Conservation (phyloP, 805 yeast species). For the Schwanniomyces sp. region DNA sequence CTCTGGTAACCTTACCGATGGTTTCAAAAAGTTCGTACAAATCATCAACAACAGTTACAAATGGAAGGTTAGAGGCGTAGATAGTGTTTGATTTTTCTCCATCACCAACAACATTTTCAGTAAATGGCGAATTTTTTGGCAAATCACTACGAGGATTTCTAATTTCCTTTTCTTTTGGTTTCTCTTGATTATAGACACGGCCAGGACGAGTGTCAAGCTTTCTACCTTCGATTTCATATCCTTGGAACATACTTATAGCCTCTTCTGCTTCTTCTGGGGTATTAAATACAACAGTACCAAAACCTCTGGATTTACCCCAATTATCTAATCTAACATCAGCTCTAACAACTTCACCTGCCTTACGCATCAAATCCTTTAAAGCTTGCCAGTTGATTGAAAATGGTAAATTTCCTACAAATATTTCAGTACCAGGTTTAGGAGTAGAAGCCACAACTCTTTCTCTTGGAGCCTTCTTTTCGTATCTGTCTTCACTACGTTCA, state of each 20-base stretch:
- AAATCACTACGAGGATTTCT: slow-evolving; percentile 9
- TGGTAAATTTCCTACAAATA: slow-evolving; percentile 82
- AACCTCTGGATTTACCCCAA: slow-evolving; percentile 80
- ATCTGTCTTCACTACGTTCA: slow-evolving; percentile 18
- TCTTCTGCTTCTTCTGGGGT: slow-evolving; percentile 64
- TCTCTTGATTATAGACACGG: slow-evolving; percentile 8
- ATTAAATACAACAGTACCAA: slow-evolving; percentile 75
- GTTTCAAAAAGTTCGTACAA: slow-evolving; percentile 83
- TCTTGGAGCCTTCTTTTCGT: slow-evolving; percentile 14
- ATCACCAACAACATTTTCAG: slow-evolving; percentile 63
- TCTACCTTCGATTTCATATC: slow-evolving; percentile 74
- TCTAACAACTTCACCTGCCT: slow-evolving; percentile 72
- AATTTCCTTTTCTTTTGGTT: slow-evolving; percentile 9
- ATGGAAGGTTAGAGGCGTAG: slow-evolving; percentile 79
- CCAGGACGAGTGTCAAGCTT: slow-evolving; percentile 79
- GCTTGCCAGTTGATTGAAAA: slow-evolving; percentile 82
- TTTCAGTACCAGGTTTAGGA: slow-evolving; percentile 49
- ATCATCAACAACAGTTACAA: slow-evolving; percentile 84
- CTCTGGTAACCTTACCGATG: slow-evolving; percentile 70
- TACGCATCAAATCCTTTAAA: slow-evolving; percentile 78
- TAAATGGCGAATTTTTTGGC: slow-evolving; percentile 52
- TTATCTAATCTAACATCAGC: slow-evolving; percentile 73
- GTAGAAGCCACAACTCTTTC: slow-evolving; percentile 8
- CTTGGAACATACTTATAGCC: slow-evolving; percentile 71
- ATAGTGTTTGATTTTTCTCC: slow-evolving; percentile 52